Evolutionary conservation across 1,139 yeast species (phyloP).

Genomic region (Geotrichum fermentans): DNA sequence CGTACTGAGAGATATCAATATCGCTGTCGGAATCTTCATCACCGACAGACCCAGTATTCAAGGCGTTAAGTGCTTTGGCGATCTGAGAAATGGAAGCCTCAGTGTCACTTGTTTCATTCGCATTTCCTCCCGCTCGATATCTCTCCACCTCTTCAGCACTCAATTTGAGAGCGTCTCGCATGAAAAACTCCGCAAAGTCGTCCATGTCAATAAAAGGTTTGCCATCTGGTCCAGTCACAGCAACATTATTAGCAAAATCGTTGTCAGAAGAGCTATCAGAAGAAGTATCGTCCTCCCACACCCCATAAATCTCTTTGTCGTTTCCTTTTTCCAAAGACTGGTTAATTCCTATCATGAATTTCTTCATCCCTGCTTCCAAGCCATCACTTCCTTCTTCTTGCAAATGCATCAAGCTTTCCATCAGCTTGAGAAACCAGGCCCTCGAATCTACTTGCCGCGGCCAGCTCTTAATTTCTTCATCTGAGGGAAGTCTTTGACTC

Average conservation of each 20-base stretch:
- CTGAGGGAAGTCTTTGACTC: constrained; percentile 14
- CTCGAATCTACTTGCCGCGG: constrained; percentile 27
- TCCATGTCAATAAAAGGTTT: constrained; percentile 49
- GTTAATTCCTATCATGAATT: not conserved
- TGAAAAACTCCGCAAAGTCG: constrained; percentile 57
- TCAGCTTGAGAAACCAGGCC: constrained; percentile 27
- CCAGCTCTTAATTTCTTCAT: constrained; percentile 28
- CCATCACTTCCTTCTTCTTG: constrained; percentile 14
- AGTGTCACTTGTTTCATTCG: not conserved
- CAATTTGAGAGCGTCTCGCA: constrained; percentile 48
- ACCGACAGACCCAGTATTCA: not conserved
- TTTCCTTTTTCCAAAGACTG: constrained; percentile 21
- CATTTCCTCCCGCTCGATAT: constrained; percentile 29
- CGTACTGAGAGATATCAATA: not conserved
- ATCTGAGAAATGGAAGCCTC: not conserved
- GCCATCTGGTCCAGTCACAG: constrained; percentile 22
- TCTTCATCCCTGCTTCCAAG: constrained; percentile 6
- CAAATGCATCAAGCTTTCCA: not conserved
- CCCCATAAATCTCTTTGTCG: constrained; percentile 18
- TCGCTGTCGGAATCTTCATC: not conserved
- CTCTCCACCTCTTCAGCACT: constrained; percentile 41
- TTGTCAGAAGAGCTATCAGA: constrained; percentile 27
- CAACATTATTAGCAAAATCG: constrained; percentile 26
- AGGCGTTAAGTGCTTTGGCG: not conserved
- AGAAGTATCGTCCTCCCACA: constrained; percentile 26